A percentile compares a stretch with the other conserved stretches of the same genome.
These are phyloP conservation scores for Williopsis jadinii DNA, from an alignment of 1,139 yeast genomes.

Conservation along the genomic window DNA sequence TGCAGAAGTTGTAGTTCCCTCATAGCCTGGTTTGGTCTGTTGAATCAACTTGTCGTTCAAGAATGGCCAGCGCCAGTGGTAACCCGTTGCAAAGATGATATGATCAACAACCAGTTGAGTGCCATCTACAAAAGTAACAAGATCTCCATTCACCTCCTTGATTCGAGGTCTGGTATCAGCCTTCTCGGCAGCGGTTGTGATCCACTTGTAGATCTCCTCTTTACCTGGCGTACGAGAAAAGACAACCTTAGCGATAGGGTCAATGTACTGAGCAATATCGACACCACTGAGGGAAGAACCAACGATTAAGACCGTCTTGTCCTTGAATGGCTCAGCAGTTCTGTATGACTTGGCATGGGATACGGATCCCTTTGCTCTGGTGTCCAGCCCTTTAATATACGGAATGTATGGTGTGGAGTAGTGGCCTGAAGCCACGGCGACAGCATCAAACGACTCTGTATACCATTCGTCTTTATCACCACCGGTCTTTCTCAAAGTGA, in stretches of 20 bases:
- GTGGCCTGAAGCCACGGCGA: slow-evolving; percentile 41
- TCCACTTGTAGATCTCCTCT: slow-evolving; percentile 19
- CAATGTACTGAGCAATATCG: slow-evolving; percentile 44
- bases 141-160: slow-evolving; percentile 17
- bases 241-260: slow-evolving; percentile 34
- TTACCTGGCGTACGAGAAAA: slow-evolving; percentile 18
- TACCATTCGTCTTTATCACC: slow-evolving; percentile 23
- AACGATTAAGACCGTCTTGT: slow-evolving; percentile 38
- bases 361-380: slow-evolving; percentile 34
- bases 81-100: slow-evolving; percentile 39
- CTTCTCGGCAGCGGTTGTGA: slow-evolving; percentile 32
- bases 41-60: slow-evolving; percentile 15
- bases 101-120: slow-evolving; percentile 26
- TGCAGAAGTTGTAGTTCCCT: slow-evolving; percentile 6
- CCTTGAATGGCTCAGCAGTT: slow-evolving; percentile 26
- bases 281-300: slow-evolving; percentile 47
- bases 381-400: slow-evolving; percentile 33
- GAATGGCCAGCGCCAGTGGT: slow-evolving; percentile 35
- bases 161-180: slow-evolving; percentile 27
- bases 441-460: slow-evolving; percentile 36
- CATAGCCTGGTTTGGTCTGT: slow-evolving; percentile 21
- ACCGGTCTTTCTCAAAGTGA: slow-evolving; percentile 27
- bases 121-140: slow-evolving; percentile 29
- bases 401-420: slow-evolving; percentile 42
- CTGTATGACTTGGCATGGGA: slow-evolving; percentile 38